A percentile compares a stretch with the other conserved stretches of the same genome.
These are phyloP conservation scores for Yamadazyma atmosphaerica DNA, from an alignment of 1,139 yeast genomes.

Conservation along the genomic window DNA sequence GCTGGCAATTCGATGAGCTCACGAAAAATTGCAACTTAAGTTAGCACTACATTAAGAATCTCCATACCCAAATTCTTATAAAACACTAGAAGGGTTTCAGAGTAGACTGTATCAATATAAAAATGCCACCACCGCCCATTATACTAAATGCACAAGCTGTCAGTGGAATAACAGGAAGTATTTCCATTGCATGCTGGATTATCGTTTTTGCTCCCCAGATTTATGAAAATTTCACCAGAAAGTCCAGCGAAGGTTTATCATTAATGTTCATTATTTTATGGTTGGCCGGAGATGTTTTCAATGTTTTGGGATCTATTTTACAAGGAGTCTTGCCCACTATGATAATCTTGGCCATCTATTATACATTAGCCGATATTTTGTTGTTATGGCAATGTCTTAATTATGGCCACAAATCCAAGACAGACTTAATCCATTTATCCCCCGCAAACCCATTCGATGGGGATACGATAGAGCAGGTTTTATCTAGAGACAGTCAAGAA, in stretches of 20 bases:
- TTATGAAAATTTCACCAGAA: conserved; percentile 82
- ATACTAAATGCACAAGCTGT: conserved; percentile 73
- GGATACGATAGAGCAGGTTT: conserved; percentile 60
- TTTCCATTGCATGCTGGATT: conserved; percentile 96
- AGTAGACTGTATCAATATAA: no score
- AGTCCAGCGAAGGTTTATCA: conserved; percentile 85
- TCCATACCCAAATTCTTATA: neutral
- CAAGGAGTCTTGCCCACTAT: conserved; percentile 92
- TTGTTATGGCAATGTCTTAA: conserved; percentile 77
- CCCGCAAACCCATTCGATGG: conserved; percentile 88
- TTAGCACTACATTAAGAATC: no score
- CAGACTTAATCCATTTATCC: conserved; percentile 75
- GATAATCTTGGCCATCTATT: conserved; percentile 87
- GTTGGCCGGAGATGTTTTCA: conserved; percentile 89
- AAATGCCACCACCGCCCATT: conserved; percentile 67
- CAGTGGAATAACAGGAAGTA: conserved; percentile 87
- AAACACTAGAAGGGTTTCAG: no score
- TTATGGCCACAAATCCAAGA: conserved; percentile 56
- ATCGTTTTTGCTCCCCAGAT: conserved; percentile 97
- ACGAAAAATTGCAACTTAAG: conserved; percentile 1
- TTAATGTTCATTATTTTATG: conserved; percentile 79
- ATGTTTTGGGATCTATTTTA: conserved; percentile 81
- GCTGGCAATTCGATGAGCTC: conserved; percentile 4
- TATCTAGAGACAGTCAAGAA: conserved; percentile 33
- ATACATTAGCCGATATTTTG: conserved; percentile 86